phyloP scores from a whole-genome alignment of 164 flowering plant species.

The Litsea cubeba region DNA sequence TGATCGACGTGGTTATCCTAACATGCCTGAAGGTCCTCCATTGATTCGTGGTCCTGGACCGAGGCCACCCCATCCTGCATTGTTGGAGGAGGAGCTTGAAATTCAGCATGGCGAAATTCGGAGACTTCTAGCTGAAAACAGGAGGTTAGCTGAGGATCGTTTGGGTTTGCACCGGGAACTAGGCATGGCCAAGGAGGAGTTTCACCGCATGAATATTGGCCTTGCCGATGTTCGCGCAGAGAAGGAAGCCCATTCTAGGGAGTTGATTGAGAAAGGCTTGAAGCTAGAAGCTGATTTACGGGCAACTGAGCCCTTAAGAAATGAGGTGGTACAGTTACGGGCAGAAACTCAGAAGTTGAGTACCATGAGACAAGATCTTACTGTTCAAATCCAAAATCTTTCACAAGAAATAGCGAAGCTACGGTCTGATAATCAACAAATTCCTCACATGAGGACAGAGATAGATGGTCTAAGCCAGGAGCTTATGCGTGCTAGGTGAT shows the following conservation, averaged over 20 bases:
- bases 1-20: constrained; percentile 49
- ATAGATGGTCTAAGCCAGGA: constrained; percentile 81
- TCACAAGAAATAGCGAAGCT: constrained; percentile 52
- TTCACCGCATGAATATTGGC: constrained; percentile 64
- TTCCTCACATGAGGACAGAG: constrained; percentile 60
- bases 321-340: constrained; percentile 60
- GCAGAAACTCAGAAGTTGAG: constrained; percentile 67
- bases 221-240: constrained; percentile 64
- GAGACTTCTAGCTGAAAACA: constrained; percentile 71
- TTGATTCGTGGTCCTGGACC: constrained; percentile 46
- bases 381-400: constrained; percentile 58
- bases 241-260: constrained; percentile 71
- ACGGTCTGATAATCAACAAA: constrained; percentile 69
- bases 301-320: constrained; percentile 69
- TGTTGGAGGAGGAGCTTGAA: constrained; percentile 88
- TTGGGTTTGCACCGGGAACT: constrained; percentile 63
- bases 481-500: constrained; percentile 78
- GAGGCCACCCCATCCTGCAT: constrained; percentile 69
- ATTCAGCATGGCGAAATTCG: constrained; percentile 65
- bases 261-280: constrained; percentile 67
- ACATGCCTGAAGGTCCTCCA: constrained; percentile 43
- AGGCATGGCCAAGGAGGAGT: constrained; percentile 70
- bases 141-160: constrained; percentile 71
- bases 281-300: constrained; percentile 90
- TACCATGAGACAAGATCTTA: constrained; percentile 54